These are phyloP conservation scores for Nakazawaea holstii DNA, from an alignment of 805 yeast species.

Conservation along the genomic window DNA sequence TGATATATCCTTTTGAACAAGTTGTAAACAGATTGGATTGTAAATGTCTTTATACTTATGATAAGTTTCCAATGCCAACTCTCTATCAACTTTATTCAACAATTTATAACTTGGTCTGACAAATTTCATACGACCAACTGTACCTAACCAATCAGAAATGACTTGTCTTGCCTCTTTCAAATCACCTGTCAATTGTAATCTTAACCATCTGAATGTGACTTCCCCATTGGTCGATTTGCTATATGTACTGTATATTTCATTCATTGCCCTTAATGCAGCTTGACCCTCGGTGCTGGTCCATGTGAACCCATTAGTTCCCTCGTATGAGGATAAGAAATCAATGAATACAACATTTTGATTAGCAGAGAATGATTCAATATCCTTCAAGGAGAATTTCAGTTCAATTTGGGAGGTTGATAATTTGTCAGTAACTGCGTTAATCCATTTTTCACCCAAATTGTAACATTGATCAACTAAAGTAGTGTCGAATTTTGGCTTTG, in stretches of 20 bases:
- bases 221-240: conserved; percentile 67
- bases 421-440: conserved; percentile 25
- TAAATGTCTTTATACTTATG: conserved; percentile 51
- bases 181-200: conserved; percentile 55
- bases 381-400: conserved; percentile 36
- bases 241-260: conserved; percentile 32
- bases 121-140: conserved; percentile 92
- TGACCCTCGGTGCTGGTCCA: conserved; percentile 28
- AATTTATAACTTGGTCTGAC: conserved; percentile 81
- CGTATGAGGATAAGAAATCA: conserved; percentile 55
- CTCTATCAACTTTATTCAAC: conserved; percentile 57
- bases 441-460: conserved; percentile 64
- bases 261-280: conserved; percentile 26
- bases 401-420: conserved; percentile 16
- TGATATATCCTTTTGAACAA: conserved; percentile 81
- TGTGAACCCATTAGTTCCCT: conserved; percentile 35
- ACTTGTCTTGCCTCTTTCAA: conserved; percentile 38
- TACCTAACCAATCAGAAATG: conserved; percentile 80
- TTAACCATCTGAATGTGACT: conserved; percentile 72
- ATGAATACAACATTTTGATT: conserved; percentile 78
- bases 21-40: conserved; percentile 78
- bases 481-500: conserved; percentile 78
- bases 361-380: conserved; percentile 56
- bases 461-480: conserved; percentile 71
- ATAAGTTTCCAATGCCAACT: conserved; percentile 64